phyloP scores from a whole-genome alignment of 192 early-diverging fungal genomes.

The Chytriomyces hyalinus region DNA sequence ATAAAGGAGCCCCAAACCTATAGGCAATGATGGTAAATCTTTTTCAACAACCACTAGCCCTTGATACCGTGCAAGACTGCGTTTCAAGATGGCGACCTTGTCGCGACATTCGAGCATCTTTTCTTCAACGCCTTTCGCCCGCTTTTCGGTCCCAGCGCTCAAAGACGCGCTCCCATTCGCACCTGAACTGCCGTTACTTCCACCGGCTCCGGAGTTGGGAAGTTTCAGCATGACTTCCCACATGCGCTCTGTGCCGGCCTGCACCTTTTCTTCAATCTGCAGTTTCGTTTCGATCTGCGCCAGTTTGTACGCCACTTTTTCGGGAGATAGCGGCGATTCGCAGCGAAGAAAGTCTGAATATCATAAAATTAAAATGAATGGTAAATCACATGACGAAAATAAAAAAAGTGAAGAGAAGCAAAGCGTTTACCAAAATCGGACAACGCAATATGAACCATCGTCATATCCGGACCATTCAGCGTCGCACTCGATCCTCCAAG shows the following conservation, averaged over 20 bases:
- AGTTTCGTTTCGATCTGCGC: slow-evolving; percentile 88
- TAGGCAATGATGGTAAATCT: slow-evolving; percentile 34
- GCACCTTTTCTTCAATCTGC: slow-evolving; percentile 91
- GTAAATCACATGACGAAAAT: background rate
- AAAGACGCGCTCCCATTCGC: too few relatives aligned
- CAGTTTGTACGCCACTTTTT: slow-evolving; percentile 70
- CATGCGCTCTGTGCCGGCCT: slow-evolving; percentile 80
- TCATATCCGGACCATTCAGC: background rate
- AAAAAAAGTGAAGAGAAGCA: background rate
- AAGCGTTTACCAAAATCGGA: slow-evolving; percentile 6
- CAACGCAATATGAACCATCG: background rate
- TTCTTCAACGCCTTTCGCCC: slow-evolving; percentile 44
- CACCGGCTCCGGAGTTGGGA: background rate
- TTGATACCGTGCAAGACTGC: slow-evolving; percentile 79
- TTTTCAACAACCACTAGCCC: slow-evolving; percentile 80
- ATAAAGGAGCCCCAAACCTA: background rate
- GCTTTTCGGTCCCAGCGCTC: slow-evolving; percentile 42
- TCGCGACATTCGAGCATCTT: slow-evolving; percentile 54
- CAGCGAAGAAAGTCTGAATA: slow-evolving; percentile 48
- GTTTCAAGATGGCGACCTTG: slow-evolving; percentile 52
- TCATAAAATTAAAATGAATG: background rate
- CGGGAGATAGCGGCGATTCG: slow-evolving; percentile 54
- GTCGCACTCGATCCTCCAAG: background rate
- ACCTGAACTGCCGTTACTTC: too few relatives aligned
- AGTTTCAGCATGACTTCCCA: slow-evolving; percentile 28